Base-by-base conservation (phyloP, 495 filamentous ascomycete genomes). In the Immersiella caudata region DNA sequence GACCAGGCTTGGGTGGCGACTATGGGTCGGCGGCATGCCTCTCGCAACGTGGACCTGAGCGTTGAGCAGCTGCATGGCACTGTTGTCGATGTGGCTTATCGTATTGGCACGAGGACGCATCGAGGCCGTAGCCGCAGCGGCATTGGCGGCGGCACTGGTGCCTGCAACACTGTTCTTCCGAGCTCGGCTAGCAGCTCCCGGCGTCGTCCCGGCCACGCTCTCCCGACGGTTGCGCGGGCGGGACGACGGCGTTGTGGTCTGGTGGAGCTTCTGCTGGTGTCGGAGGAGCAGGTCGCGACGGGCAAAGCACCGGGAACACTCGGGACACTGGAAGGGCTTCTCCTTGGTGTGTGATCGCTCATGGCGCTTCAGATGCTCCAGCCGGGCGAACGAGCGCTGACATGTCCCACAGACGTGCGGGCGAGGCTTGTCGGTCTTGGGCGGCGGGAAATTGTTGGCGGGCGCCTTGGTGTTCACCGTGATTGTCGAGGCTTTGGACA, bases 341-440 rank as follows among this genome's bases (percentile, higher is more conserved):
- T 99, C 95, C 76, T 99, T 99, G 12, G 95, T 99, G 73, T 99
- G 95, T 21, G 95, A 98, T 52, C 95, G 89, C 83, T 99, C 95
- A 79, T 99, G 95, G 55, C 95, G 91, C 81, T 99, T 99, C 67
- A 99, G 82, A 80, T 99, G 95, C 80, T 99, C 95, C 71, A 99
- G 80, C 65, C 95, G 88, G 64, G 95, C 95, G 76, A 99, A 99
- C 3, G 92, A 97, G 65, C 95, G 89, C 74, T 88, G 85, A 75
- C 95, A 99, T 33, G 96, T 99, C 26, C 86, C 89, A 80, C 95
- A 99, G 63, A 96, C 89, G 79, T 99, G 95, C 60, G 95, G 95
- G 59, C 95, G 85, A 36, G 95, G 95, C 81, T 98, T 99, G 82
- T 99, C 96, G 65, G 93, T 96, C 80, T 97, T 98, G 35, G 93